A percentile compares a stretch with the other conserved stretches of the same genome.
phyloP scores from a whole-genome alignment of 176 grass and related monocot genomes.

The Cymbopogon citratus region DNA sequence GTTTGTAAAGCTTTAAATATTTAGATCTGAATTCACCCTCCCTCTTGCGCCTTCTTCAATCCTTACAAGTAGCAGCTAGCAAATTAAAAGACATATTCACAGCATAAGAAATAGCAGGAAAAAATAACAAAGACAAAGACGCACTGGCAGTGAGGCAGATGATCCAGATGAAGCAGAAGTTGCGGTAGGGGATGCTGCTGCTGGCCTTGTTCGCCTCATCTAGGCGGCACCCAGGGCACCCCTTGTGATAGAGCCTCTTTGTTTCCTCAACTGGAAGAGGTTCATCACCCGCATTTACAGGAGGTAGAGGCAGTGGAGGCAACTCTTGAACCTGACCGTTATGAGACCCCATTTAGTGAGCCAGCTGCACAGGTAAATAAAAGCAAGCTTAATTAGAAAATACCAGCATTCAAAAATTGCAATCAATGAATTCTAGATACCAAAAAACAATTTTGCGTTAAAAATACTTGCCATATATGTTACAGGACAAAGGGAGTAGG shows the following conservation, averaged over 20 bases:
- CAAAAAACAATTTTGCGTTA: not conserved
- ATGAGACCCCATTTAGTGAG: not conserved
- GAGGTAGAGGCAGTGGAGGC: not conserved
- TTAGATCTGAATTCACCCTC: not conserved
- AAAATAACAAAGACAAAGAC: not conserved
- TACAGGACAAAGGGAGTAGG: not conserved
- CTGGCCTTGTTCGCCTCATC: constrained; percentile 24
- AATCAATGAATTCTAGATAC: not conserved
- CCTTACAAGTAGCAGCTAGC: not conserved
- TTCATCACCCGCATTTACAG: not conserved
- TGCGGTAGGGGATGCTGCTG: constrained; percentile 42
- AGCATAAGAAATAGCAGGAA: not conserved
- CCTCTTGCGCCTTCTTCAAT: not conserved
- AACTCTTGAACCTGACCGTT: not conserved
- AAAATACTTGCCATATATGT: not conserved
- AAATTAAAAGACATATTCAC: not conserved
- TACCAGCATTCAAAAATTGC: not conserved
- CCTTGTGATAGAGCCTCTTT: not conserved
- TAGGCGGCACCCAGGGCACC: constrained; percentile 43
- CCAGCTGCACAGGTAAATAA: not conserved
- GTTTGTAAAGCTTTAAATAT: not conserved
- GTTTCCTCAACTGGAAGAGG: not conserved
- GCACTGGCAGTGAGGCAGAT: constrained; percentile 48
- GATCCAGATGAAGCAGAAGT: constrained; percentile 63
- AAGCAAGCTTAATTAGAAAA: not conserved